phyloP scores from a whole-genome alignment of 2,329 filamentous ascomycete genomes.

The Colletotrichum camelliae region DNA sequence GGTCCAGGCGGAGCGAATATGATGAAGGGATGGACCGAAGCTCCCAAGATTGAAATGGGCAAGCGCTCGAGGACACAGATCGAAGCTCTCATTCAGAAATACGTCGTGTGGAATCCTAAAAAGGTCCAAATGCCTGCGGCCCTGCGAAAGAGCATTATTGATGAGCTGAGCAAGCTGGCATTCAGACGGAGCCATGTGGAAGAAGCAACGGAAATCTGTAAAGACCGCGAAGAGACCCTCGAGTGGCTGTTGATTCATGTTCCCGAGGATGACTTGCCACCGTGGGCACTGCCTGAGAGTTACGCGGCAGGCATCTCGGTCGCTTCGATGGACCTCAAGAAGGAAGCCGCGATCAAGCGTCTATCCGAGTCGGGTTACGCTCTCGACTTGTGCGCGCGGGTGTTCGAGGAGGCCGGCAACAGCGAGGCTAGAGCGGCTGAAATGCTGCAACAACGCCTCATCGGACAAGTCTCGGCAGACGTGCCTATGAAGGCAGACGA shows the following conservation, averaged over 20 bases:
- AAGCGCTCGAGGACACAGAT: slow-evolving; percentile 78
- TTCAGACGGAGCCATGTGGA: slow-evolving; percentile 90
- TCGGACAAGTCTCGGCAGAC: slow-evolving; percentile 11
- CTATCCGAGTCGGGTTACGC: slow-evolving; percentile 86
- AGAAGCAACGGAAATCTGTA: slow-evolving; percentile 86
- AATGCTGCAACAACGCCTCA: slow-evolving; percentile 66
- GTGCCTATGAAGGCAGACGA: slow-evolving; percentile 19
- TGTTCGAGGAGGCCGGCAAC: slow-evolving; percentile 71
- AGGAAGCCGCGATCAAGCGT: slow-evolving; percentile 82
- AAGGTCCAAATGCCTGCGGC: slow-evolving; percentile 66
- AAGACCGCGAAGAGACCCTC: slow-evolving; percentile 88
- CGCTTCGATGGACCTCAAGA: slow-evolving; percentile 79
- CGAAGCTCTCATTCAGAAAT: slow-evolving; percentile 78
- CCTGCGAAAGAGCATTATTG: slow-evolving; percentile 66
- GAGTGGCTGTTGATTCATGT: slow-evolving; percentile 98
- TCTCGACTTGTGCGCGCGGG: slow-evolving; percentile 79
- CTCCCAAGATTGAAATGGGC: slow-evolving; percentile 93
- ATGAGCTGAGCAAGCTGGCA: slow-evolving; percentile 77
- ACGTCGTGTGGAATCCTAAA: slow-evolving; percentile 88
- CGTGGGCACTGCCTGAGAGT: slow-evolving; percentile 88
- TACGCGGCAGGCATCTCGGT: slow-evolving; percentile 92
- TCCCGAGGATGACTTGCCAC: slow-evolving; percentile 93
- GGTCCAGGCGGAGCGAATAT: slow-evolving; percentile 48
- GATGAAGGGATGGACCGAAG: slow-evolving; percentile 80
- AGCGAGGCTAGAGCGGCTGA: slow-evolving; percentile 82